A percentile compares a stretch with the other conserved stretches of the same genome.
These are phyloP conservation scores for Iberis pinnata DNA, from an alignment of 345 rosid species.

Conservation along the genomic window DNA sequence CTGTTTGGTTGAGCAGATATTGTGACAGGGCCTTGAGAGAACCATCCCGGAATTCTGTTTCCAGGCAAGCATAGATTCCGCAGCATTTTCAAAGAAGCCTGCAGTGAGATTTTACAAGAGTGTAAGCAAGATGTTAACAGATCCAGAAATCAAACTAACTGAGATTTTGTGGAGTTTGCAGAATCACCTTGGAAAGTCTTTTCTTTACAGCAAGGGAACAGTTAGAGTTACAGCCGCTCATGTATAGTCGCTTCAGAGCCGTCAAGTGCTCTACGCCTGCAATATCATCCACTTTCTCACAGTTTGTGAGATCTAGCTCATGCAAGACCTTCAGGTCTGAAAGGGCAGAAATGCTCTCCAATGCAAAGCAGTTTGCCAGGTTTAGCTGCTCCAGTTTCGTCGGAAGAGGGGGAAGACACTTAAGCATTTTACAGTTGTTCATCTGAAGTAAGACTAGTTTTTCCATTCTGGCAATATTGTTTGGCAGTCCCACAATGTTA, in stretches of 20 bases:
- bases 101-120: conserved; percentile 1
- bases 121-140: not conserved
- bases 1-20: conserved; percentile 36
- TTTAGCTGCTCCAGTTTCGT: conserved; percentile 13
- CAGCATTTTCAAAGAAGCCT: conserved; percentile 43
- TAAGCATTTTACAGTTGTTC: conserved; percentile 17
- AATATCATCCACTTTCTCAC: conserved; percentile 15
- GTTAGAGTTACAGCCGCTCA: conserved; percentile 8
- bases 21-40: conserved; percentile 28
- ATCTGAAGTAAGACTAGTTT: conserved; percentile 7
- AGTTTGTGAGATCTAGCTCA: conserved; percentile 20
- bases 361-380: conserved; percentile 24
- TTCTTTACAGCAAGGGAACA: conserved; percentile 9
- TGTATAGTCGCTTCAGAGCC: conserved; percentile 14
- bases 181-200: conserved; percentile 26
- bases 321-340: conserved; percentile 8
- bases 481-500: conserved; percentile 12
- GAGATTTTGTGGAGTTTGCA: not conserved
- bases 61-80: conserved; percentile 50
- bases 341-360: conserved; percentile 23
- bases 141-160: not conserved
- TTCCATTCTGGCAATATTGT: conserved; percentile 25
- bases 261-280: conserved; percentile 17
- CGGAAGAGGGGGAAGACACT: conserved; percentile 23
- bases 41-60: conserved; percentile 51